These are phyloP conservation scores for Yamadazyma friedrichii DNA, from an alignment of 1,139 yeast genomes.

Conservation along the genomic window DNA sequence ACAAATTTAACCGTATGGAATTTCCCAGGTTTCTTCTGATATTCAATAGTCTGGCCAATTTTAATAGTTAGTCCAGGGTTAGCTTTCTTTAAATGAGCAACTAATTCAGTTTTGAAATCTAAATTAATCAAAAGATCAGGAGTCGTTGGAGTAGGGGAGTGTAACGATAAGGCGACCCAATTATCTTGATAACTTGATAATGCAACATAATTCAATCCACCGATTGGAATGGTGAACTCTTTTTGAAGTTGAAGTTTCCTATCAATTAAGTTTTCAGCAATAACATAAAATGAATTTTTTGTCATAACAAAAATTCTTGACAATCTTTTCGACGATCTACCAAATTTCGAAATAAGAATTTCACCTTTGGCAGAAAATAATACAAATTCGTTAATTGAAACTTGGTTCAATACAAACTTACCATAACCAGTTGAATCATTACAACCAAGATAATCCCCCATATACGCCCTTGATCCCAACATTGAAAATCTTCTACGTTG, in stretches of 20 bases:
- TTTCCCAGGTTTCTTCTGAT: conserved; percentile 90
- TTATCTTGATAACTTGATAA: conserved; percentile 83
- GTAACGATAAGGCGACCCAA: conserved; percentile 80
- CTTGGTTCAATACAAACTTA: conserved; percentile 61
- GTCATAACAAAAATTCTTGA: conserved; percentile 76
- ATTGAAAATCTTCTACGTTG: conserved; percentile 89
- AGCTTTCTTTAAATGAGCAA: conserved; percentile 69
- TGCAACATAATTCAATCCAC: conserved; percentile 61
- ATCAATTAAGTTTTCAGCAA: conserved; percentile 72
- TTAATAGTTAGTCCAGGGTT: conserved; percentile 60
- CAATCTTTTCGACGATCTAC: conserved; percentile 82
- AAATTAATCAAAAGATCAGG: conserved; percentile 84
- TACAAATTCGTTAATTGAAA: conserved; percentile 70
- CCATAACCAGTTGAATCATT: conserved; percentile 74
- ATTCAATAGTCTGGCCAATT: conserved; percentile 72
- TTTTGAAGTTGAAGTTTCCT: conserved; percentile 65
- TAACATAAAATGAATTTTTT: conserved; percentile 55
- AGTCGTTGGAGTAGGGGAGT: conserved; percentile 45
- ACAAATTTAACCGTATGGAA: conserved; percentile 71
- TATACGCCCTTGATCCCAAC: conserved; percentile 84
- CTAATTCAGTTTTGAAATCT: conserved; percentile 84
- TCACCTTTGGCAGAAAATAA: conserved; percentile 83
- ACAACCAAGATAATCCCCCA: conserved; percentile 92
- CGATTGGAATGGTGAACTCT: conserved; percentile 64
- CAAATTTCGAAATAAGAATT: conserved; percentile 78